phyloP scores from a whole-genome alignment of 78 protist species.

The Monosiga brevicollis region DNA sequence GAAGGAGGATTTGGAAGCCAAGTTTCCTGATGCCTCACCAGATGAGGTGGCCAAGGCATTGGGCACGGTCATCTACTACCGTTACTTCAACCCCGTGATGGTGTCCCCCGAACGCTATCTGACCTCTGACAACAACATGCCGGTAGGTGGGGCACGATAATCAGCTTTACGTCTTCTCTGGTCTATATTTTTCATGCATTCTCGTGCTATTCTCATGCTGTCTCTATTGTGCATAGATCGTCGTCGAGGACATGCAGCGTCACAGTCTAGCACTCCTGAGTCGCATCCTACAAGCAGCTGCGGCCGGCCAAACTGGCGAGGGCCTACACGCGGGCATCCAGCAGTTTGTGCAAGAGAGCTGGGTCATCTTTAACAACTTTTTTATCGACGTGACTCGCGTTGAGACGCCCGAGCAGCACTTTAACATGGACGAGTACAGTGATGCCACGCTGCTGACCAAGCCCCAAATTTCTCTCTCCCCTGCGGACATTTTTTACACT shows the following conservation, averaged over 20 bases:
- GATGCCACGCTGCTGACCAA: neutral
- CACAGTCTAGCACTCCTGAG: too few relatives aligned
- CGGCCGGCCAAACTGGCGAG: neutral
- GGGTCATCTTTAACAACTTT: neutral
- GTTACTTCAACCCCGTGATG: constrained; percentile 23
- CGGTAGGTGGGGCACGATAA: too few relatives aligned
- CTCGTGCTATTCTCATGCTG: too few relatives aligned
- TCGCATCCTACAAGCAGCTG: too few relatives aligned
- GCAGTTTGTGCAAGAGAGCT: neutral
- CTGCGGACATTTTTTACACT: neutral
- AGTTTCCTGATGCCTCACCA: neutral
- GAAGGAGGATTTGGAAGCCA: neutral
- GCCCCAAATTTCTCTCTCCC: constrained; percentile 4
- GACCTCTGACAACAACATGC: too few relatives aligned
- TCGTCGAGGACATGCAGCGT: too few relatives aligned
- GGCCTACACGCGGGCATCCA: neutral
- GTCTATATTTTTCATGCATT: too few relatives aligned
- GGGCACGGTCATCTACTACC: constrained; percentile 19
- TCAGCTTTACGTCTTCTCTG: too few relatives aligned
- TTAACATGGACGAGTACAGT: constrained; percentile 4
- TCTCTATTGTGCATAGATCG: too few relatives aligned
- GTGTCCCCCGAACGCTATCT: constrained; percentile 17
- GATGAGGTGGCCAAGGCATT: neutral
- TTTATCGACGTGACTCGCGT: neutral
- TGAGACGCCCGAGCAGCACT: constrained; percentile 5